Evolutionary conservation across 805 yeast genomes (phyloP), one percentile per base, ranked within the genome.

Genomic region (Myxozyma vanderwaltii): DNA sequence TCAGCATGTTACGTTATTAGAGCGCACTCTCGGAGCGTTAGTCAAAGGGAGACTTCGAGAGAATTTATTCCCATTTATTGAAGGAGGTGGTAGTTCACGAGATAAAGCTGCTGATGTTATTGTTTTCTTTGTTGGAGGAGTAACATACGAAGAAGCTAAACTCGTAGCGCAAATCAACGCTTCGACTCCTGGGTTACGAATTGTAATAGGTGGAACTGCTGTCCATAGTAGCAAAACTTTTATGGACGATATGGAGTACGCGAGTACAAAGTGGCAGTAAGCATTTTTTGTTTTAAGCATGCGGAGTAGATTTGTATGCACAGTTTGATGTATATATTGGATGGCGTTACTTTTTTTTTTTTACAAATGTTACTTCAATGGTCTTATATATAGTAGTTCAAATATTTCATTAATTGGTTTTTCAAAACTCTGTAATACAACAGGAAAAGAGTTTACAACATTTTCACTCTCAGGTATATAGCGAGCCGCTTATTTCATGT

Each of bases 81-180:
- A 77, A 31, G 72, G 77, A 39, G 69, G 66, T 12, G 74, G 73
- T 29, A 68, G 68, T 48, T 53, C 52, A 33, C 63, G 65, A 6
- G 77, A 75, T 51, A 58, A 68, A 36, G 75, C 76, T 8, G 74
- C 70, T 56, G 75, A 74, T 47, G 68, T 75, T 15, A 64, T 77
- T 27, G 73, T 77, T 21, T 76, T 75, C 56, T 68, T 76, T 33
- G 83, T 89, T 52, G 98, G 97, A 4, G 99, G 99, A 15, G 86
- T 82, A 1, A 92, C 98, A 0, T 90, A 83, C 70, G 98, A 92
- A 72, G 99, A 94, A 71, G 89, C 96, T 0, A 81, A 97, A 62
- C 74, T 91, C 24, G 83, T 91, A 3, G 83, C 87, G 55, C 88
- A 90, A 61, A 77, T 91, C 63, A 86, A 86, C 68, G 74, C 74